phyloP scores from a whole-genome alignment of 2,329 filamentous ascomycete species.

The Calonectria pauciramosa region DNA sequence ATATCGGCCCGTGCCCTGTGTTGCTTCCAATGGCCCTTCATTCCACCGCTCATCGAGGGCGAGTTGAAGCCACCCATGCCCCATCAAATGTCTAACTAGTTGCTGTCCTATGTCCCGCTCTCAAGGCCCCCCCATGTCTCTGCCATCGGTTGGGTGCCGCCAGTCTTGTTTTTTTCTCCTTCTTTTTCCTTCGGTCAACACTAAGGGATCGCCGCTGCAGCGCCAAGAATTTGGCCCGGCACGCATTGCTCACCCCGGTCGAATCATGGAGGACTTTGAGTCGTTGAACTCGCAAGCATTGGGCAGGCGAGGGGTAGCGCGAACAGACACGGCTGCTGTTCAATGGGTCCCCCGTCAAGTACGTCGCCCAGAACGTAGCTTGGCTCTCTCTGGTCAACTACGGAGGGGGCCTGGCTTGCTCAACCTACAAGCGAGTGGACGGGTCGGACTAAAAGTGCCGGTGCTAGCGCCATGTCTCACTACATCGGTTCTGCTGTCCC shows the following conservation, averaged over 20 bases:
- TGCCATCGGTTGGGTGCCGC: background rate
- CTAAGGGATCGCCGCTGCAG: background rate
- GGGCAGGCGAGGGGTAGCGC: background rate
- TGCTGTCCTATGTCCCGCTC: background rate
- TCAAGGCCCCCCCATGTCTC: slow-evolving; percentile 17
- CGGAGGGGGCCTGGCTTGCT: background rate
- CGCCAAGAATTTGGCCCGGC: background rate
- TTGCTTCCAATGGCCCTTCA: background rate
- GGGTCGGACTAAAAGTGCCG: slow-evolving; percentile 10
- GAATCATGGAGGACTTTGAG: background rate
- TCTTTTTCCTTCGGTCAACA: background rate
- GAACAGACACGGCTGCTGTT: background rate
- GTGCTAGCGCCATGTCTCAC: slow-evolving; percentile 17
- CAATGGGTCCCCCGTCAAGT: background rate
- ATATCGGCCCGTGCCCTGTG: slow-evolving; percentile 4
- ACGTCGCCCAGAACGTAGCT: background rate
- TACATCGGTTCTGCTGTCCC: background rate
- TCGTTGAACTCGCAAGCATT: background rate
- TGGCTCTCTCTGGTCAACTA: background rate
- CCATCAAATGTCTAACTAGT: background rate
- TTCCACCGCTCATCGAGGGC: background rate
- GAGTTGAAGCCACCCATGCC: background rate
- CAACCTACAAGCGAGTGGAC: slow-evolving; percentile 1
- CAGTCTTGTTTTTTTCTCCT: background rate
- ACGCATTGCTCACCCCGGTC: slow-evolving; percentile 2